Conservation (phyloP, 805 yeast species). For the Candida verbasci region DNA sequence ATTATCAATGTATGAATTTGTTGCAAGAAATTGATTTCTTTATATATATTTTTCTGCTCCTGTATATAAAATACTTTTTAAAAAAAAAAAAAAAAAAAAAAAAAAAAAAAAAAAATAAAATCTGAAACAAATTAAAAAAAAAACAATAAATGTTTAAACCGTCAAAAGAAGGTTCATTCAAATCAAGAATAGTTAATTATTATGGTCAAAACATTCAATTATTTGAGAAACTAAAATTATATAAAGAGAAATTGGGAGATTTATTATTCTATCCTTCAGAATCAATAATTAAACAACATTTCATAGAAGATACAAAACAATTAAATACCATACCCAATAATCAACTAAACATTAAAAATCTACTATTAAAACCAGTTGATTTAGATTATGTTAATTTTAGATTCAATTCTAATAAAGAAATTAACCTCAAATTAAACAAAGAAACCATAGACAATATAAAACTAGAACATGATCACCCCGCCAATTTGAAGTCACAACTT, state of each 20-base stretch:
- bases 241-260: constrained; percentile 49
- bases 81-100: too few species aligned
- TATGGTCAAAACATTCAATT: constrained; percentile 49
- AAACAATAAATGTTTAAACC: constrained; percentile 7
- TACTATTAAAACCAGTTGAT: constrained; percentile 6
- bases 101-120: neutral
- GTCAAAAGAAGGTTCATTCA: constrained; percentile 22
- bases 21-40: too few species aligned
- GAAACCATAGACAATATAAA: neutral
- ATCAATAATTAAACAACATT: constrained; percentile 11
- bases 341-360: constrained; percentile 12
- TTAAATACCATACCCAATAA: neutral
- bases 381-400: constrained; percentile 4
- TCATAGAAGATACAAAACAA: constrained; percentile 6
- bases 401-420: constrained; percentile 2
- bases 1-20: too few species aligned
- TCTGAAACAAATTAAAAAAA: neutral
- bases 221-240: constrained; percentile 37
- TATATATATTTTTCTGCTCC: too few species aligned
- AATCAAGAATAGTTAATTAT: constrained; percentile 28
- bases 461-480: constrained; percentile 1
- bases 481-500: neutral
- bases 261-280: constrained; percentile 41
- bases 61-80: too few species aligned
- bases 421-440: neutral